Conservation (phyloP, 2,329 filamentous ascomycete species). For the Beauveria brongniartii region DNA sequence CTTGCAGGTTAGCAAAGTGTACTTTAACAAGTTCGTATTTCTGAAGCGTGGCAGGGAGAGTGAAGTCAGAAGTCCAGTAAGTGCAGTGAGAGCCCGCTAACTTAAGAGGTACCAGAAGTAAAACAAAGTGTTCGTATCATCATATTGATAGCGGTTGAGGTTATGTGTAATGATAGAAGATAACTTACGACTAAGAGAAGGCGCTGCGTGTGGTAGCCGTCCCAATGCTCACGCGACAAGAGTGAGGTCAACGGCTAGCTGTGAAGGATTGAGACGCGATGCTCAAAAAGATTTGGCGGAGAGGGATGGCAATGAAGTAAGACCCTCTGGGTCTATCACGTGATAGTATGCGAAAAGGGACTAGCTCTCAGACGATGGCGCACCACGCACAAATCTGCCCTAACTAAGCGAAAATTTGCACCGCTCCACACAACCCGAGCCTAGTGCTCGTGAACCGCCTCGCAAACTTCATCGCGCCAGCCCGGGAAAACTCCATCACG, state of each 20-base stretch:
- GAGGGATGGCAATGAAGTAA: neutral
- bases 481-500: slow-evolving; percentile 18
- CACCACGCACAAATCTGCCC: slow-evolving; percentile 25
- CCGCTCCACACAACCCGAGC: slow-evolving; percentile 30
- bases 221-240: neutral
- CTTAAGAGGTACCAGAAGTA: slow-evolving; percentile 99
- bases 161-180: neutral
- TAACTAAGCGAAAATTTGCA: slow-evolving; percentile 38
- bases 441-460: slow-evolving; percentile 1
- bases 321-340: neutral
- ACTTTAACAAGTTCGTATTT: neutral
- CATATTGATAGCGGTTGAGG: slow-evolving; percentile 36
- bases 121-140: slow-evolving; percentile 60
- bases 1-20: neutral
- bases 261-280: neutral
- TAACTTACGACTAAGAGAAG: neutral
- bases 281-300: slow-evolving; percentile 7
- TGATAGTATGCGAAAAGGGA: neutral
- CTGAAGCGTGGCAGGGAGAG: neutral
- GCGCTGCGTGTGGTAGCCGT: neutral
- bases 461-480: slow-evolving; percentile 12
- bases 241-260: neutral
- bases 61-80: slow-evolving; percentile 72
- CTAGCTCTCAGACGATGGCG: neutral
- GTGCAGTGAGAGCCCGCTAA: slow-evolving; percentile 71